Evolutionary conservation across 108 stramenopile species (phyloP).

Genomic region (Conticribra weissflogii): DNA sequence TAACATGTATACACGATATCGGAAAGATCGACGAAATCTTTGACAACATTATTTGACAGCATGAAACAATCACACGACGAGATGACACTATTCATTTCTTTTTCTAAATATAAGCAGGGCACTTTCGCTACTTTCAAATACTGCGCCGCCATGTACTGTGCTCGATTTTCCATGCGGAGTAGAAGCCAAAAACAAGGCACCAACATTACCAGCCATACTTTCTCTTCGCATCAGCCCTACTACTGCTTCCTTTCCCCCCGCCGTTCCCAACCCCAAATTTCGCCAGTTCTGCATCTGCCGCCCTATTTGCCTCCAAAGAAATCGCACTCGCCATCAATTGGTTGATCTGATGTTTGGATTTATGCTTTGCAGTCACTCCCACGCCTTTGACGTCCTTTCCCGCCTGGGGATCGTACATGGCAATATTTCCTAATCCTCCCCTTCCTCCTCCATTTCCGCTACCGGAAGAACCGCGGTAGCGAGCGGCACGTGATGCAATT

Average conservation of each 20-base stretch:
- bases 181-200: neutral
- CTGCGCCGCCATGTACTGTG: no score
- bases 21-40: no score
- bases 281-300: conserved; percentile 45
- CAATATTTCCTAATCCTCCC: conserved; percentile 20
- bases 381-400: conserved; percentile 39
- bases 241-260: conserved; percentile 12
- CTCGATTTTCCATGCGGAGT: no score
- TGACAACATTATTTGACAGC: no score
- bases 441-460: conserved; percentile 1
- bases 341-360: conserved; percentile 53
- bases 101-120: no score
- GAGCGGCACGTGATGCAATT: conserved; percentile 44
- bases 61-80: no score
- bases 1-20: neutral
- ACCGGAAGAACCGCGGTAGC: conserved; percentile 10
- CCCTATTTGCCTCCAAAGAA: conserved; percentile 48
- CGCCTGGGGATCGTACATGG: conserved; percentile 52
- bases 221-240: conserved; percentile 42
- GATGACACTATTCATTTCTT: no score
- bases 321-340: conserved; percentile 53
- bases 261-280: conserved; percentile 30
- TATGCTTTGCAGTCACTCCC: conserved; percentile 46
- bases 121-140: no score
- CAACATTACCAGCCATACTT: conserved; percentile 51